Evolutionary conservation across 1,284 basidiomycete genomes (phyloP).

Genomic region (Apiotrichum montevideense): DNA sequence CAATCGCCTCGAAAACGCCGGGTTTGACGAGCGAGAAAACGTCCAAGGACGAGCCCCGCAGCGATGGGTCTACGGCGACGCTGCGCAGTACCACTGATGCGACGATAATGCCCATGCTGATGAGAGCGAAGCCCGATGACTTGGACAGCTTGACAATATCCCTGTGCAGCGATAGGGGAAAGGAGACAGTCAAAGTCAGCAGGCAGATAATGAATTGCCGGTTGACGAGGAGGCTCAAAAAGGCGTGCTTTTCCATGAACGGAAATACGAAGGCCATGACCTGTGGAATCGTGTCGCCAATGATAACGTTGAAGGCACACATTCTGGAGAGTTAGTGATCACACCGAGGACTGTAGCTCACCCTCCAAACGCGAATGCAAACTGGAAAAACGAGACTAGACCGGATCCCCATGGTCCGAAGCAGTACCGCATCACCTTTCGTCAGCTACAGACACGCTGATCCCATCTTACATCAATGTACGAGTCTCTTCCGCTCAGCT

Average conservation of each 20-base stretch:
- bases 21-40: constrained; percentile 66
- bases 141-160: constrained; percentile 96
- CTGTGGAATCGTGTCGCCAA: constrained; percentile 89
- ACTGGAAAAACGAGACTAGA: constrained; percentile 95
- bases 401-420: constrained; percentile 83
- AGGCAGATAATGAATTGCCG: constrained; percentile 82
- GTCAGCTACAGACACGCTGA: not conserved
- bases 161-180: constrained; percentile 89
- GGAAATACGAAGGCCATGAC: constrained; percentile 86
- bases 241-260: constrained; percentile 58
- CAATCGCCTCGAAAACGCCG: constrained; percentile 82
- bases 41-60: constrained; percentile 61
- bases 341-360: constrained; percentile 14
- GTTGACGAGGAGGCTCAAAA: constrained; percentile 71
- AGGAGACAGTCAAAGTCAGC: constrained; percentile 81
- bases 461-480: constrained; percentile 66
- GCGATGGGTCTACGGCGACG: constrained; percentile 66
- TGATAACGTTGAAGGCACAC: constrained; percentile 91
- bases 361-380: constrained; percentile 93
- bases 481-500: constrained; percentile 82
- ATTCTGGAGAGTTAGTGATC: constrained; percentile 55
- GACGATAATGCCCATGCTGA: constrained; percentile 95
- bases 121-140: constrained; percentile 77
- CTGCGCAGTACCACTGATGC: constrained; percentile 78
- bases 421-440: constrained; percentile 79